Evolutionary conservation across 495 filamentous ascomycete genomes (phyloP).

Genomic region (Penicillium bialowiezense): DNA sequence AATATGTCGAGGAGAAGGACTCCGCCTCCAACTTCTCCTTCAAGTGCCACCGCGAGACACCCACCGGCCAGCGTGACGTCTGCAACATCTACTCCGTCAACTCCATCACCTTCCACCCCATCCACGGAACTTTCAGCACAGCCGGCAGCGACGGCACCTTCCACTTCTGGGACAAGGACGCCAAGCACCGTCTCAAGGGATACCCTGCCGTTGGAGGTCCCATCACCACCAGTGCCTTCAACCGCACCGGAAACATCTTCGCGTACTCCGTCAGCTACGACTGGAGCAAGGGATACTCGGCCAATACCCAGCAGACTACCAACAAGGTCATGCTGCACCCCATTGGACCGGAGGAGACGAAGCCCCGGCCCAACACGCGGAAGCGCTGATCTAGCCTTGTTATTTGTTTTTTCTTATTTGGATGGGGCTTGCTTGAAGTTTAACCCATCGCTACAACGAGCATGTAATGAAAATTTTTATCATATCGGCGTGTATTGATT

Average conservation of each 20-base stretch:
- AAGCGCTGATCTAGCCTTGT: conserved; percentile 55
- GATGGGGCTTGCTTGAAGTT: conserved; percentile 3
- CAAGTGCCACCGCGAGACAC: conserved; percentile 85
- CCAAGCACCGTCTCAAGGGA: conserved; percentile 81
- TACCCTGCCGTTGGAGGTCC: conserved; percentile 82
- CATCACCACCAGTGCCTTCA: conserved; percentile 77
- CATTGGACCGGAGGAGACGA: conserved; percentile 73
- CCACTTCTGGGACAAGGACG: conserved; percentile 88
- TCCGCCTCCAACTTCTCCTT: conserved; percentile 81
- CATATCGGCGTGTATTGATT: conserved; percentile 27
- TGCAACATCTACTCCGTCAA: conserved; percentile 89
- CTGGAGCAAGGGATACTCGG: conserved; percentile 85
- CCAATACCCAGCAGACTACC: conserved; percentile 63
- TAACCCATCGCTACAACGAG: conserved; percentile 25
- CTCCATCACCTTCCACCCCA: conserved; percentile 82
- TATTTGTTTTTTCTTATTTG: conserved; percentile 1
- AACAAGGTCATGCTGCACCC: conserved; percentile 89
- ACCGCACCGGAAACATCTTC: conserved; percentile 72
- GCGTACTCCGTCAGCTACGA: conserved; percentile 92
- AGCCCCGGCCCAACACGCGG: conserved; percentile 68
- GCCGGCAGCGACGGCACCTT: conserved; percentile 87
- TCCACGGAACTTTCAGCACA: conserved; percentile 86
- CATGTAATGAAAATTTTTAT: conserved; percentile 28
- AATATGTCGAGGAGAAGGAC: conserved; percentile 87
- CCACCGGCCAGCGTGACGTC: conserved; percentile 57